Conservation (phyloP, 257 asterid genomes). For the Salvia splendens region DNA sequence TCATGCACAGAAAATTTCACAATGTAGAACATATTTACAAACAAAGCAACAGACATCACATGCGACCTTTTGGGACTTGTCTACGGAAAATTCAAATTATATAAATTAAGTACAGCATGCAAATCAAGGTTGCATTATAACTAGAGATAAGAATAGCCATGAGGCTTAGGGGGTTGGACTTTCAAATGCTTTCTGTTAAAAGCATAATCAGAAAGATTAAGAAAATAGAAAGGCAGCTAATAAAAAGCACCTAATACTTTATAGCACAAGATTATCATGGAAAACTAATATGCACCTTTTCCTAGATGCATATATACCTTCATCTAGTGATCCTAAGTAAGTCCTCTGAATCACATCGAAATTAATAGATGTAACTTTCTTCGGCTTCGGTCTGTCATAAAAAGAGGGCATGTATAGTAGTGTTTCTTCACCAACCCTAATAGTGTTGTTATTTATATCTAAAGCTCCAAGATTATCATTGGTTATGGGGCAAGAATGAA, state of each 20-base stretch:
- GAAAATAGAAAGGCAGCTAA: neutral
- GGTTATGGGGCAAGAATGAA: slow-evolving; percentile 63
- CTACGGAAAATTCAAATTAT: neutral
- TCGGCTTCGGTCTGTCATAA: slow-evolving; percentile 52
- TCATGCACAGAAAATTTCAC: slow-evolving; percentile 23
- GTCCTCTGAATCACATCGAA: slow-evolving; percentile 78
- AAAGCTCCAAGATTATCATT: slow-evolving; percentile 49
- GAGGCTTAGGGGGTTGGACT: slow-evolving; percentile 22
- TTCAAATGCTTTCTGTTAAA: slow-evolving; percentile 21
- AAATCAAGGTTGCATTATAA: slow-evolving; percentile 18
- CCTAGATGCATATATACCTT: slow-evolving; percentile 55
- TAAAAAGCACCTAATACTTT: slow-evolving; percentile 8
- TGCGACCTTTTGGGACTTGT: slow-evolving; percentile 4
- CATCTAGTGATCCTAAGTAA: slow-evolving; percentile 66
- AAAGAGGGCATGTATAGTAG: slow-evolving; percentile 85
- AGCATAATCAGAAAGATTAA: slow-evolving; percentile 13
- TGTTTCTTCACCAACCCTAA: slow-evolving; percentile 73
- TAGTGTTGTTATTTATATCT: slow-evolving; percentile 66
- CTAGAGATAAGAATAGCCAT: slow-evolving; percentile 7
- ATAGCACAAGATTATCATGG: slow-evolving; percentile 17
- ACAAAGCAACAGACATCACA: neutral
- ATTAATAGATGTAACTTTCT: slow-evolving; percentile 54
- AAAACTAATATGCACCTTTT: slow-evolving; percentile 23
- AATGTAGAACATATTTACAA: neutral
- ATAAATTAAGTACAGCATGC: neutral